Evolutionary conservation across 2,329 filamentous ascomycete genomes (phyloP).

Genomic region (Dendrostoma leiphaemia): DNA sequence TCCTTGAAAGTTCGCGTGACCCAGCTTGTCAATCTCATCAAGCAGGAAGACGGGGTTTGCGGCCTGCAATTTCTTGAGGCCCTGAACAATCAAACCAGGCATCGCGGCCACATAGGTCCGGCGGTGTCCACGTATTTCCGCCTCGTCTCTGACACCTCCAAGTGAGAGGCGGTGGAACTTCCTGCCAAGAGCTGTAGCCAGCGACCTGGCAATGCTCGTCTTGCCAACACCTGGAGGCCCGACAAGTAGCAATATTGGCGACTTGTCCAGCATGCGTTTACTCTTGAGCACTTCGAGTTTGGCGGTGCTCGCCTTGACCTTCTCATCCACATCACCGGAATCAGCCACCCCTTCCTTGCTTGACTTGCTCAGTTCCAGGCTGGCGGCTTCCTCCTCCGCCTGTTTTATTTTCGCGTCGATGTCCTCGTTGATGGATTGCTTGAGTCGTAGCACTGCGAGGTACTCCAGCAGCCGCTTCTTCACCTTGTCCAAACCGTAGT

Average conservation of each 20-base stretch:
- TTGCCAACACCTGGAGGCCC: conserved; percentile 95
- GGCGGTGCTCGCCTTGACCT: conserved; percentile 45
- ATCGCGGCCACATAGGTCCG: conserved; percentile 98
- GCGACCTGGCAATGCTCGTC: conserved; percentile 89
- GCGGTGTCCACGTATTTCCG: conserved; percentile 92
- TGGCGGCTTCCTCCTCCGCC: conserved; percentile 55
- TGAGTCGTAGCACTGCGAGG: conserved; percentile 90
- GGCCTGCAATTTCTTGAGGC: conserved; percentile 91
- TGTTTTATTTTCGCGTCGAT: conserved; percentile 75
- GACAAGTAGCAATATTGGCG: conserved; percentile 88
- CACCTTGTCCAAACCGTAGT: conserved; percentile 94
- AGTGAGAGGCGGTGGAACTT: conserved; percentile 98
- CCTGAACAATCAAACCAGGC: conserved; percentile 92
- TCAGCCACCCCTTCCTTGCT: conserved; percentile 8
- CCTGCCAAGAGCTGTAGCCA: conserved; percentile 85
- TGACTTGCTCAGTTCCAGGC: conserved; percentile 40
- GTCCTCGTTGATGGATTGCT: conserved; percentile 84
- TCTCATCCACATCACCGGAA: conserved; percentile 27
- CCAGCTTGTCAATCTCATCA: conserved; percentile 97
- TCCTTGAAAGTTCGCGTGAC: conserved; percentile 85
- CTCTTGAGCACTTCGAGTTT: conserved; percentile 75
- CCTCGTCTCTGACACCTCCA: conserved; percentile 92
- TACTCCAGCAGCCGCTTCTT: conserved; percentile 97
- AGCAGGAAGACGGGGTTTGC: conserved; percentile 93
- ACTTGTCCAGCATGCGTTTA: conserved; percentile 89